Conservation (phyloP, 306 rosid species). For the Luffa acutangula region DNA sequence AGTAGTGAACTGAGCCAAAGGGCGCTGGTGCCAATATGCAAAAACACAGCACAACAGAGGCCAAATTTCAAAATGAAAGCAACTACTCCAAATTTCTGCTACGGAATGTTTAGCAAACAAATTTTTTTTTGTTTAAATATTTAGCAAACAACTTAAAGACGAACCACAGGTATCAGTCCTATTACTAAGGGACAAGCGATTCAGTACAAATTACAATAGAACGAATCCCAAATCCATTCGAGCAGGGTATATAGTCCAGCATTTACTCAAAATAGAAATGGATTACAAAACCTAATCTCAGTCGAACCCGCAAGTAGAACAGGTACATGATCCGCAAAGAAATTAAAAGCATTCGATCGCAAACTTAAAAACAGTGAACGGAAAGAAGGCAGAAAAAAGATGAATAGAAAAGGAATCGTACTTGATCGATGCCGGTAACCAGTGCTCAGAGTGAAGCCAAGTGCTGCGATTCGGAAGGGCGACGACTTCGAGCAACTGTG, state of each 20-base stretch:
- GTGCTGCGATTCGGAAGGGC: not conserved
- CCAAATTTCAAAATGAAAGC: not conserved
- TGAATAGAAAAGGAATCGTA: not conserved
- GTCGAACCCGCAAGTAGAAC: not conserved
- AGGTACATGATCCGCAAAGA: not conserved
- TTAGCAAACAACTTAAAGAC: not conserved
- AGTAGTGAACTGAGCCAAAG: not conserved
- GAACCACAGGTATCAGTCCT: not conserved
- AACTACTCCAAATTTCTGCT: not conserved
- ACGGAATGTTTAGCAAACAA: not conserved
- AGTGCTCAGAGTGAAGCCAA: not conserved
- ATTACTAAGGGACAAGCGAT: not conserved
- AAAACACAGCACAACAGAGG: not conserved
- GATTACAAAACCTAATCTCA: not conserved
- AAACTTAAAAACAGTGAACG: not conserved
- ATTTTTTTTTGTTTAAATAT: not conserved
- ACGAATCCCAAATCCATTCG: not conserved
- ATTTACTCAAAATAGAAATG: not conserved
- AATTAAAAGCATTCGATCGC: not conserved
- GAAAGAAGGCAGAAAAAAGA: not conserved
- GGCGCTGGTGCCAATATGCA: not conserved
- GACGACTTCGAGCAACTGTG: not conserved
- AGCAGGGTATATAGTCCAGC: not conserved
- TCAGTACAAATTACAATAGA: not conserved
- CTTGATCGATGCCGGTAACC: not conserved